Evolutionary conservation across 768 basidiomycete genomes (phyloP), one percentile per base, ranked within the genome.

Genomic region (Xanthoconium purpureum): DNA sequence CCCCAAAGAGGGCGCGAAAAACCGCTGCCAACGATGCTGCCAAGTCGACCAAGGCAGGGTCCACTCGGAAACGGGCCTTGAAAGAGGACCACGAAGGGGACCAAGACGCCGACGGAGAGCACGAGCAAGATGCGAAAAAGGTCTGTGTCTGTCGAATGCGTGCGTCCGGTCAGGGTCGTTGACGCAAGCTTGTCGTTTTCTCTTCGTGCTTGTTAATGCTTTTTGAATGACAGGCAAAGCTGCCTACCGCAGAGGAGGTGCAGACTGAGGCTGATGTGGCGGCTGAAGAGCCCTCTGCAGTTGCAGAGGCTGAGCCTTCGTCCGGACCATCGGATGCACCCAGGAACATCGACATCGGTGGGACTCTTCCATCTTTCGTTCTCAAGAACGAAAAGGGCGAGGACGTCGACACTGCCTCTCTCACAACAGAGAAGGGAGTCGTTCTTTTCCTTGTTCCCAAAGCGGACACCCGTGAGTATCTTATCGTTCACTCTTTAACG

Each of bases 311-410:
- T 7, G 62, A 61, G 9, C 50, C 56, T 18, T 60, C 54, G 11
- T 47, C 61, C 0, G 24, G 2, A 10, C 39, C 17, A 15, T 45
- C 49, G 7, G 52, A 50, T 3, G 47, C 17, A 29, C 43, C 56
- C 32, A 42, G 38, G 13, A 50, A 71, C 2, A 78, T 95, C 58
- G 80, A 89, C 58, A 74, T 92, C 35, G 95, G 94, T 7, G 91
- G 88, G 58, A 73, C 74, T 32, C 75, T 97, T 43, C 93, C 93
- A 3, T 80, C 81, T 6, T 66, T 95, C 58, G 81, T 76, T 6
- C 75, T 98, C 57, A 87, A 93, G 75, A 91, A 93, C 69, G 91
- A 97, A 74, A 84, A 89, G 70, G 89, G 78, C 43, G 85, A 89
- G 56, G 90, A 94, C 52, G 74, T 93, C 28, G 82, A 91, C 56